Conservation (phyloP, 441 rosid genomes). For the Populus tomentosa region DNA sequence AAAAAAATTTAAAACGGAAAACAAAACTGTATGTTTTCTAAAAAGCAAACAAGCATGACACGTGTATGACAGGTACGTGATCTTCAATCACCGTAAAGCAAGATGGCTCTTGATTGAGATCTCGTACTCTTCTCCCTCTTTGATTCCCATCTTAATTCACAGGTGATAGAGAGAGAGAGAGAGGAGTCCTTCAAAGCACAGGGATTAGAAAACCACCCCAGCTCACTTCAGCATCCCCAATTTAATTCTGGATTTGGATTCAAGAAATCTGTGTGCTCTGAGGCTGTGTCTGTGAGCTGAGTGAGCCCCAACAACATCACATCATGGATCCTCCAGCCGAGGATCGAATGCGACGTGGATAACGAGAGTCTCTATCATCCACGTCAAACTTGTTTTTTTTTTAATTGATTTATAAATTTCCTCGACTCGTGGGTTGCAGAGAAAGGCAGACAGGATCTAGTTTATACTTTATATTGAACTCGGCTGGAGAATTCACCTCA, state of each 20-base stretch:
- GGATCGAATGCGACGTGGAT: slow-evolving; percentile 6
- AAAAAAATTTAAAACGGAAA: too few relatives aligned
- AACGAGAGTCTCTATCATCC: slow-evolving; percentile 1
- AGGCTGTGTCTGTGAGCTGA: background rate
- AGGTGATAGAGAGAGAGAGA: background rate
- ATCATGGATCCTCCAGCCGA: background rate
- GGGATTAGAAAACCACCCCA: background rate
- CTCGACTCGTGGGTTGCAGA: too few relatives aligned
- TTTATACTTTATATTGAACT: background rate
- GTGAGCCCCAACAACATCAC: background rate
- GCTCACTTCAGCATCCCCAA: background rate
- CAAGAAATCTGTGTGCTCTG: background rate
- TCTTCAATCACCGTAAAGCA: background rate
- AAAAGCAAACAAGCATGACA: slow-evolving; percentile 1
- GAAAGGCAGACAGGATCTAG: background rate
- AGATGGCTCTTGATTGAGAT: background rate
- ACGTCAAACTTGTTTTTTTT: background rate
- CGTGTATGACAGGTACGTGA: slow-evolving; percentile 12
- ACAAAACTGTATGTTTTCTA: too few relatives aligned
- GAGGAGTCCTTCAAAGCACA: background rate
- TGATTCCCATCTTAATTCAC: background rate
- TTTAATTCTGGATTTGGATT: background rate
- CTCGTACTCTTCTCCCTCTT: background rate
- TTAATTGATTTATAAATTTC: background rate
- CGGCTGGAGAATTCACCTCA: background rate